Evolutionary conservation across 2,329 filamentous ascomycete species (phyloP), one percentile per base, ranked within the genome.

Genomic region (Trichoderma harzianum): DNA sequence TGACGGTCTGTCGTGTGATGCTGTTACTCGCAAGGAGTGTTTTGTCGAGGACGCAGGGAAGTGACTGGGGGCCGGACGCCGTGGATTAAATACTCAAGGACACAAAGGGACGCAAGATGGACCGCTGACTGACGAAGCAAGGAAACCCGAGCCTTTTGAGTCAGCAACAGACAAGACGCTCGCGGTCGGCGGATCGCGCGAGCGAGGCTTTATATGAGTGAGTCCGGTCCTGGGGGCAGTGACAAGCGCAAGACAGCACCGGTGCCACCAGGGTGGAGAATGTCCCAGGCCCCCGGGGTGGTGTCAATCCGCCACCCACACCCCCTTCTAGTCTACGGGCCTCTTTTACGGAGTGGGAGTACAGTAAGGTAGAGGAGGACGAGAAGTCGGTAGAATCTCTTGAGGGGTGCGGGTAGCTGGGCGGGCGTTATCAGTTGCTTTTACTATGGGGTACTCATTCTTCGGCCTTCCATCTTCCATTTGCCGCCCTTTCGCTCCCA

Each of bases 151-250:
- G 57, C 47, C 32, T 63, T 58, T 67, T 43, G 55, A 62, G 66
- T 69, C 55, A 69, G 66, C 36, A 51, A 12, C 43, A 51, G 39
- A 51, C 55, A 24, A 24, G 30, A 53, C 21, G 2, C 18, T 34
- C 53, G 66, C 66, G 57, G 39, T 47, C 66, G 43, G 57, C 57
- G 66, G 66, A 69, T 51, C 34, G 66, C 66, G 66, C 55, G 66
- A 69, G 66, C 55, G 66, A 69, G 55, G 55, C 66, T 69, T 69
- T 69, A 69, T 69, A 69, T 51, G 43, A 51, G 43, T 11, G 43
- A 39, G 51, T 63, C 39, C 39, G 39, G 16, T n/a, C 36, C 34
- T 21, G 21, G 21, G 30, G n/a, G 47, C n/a, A 58, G 51, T 67
- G 64, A 67, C 64, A 67, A 67, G 51, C 51, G 51, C 64, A 58